Evolutionary conservation across 2,329 filamentous ascomycete genomes (phyloP).

Genomic region (Colletotrichum chrysophilum): DNA sequence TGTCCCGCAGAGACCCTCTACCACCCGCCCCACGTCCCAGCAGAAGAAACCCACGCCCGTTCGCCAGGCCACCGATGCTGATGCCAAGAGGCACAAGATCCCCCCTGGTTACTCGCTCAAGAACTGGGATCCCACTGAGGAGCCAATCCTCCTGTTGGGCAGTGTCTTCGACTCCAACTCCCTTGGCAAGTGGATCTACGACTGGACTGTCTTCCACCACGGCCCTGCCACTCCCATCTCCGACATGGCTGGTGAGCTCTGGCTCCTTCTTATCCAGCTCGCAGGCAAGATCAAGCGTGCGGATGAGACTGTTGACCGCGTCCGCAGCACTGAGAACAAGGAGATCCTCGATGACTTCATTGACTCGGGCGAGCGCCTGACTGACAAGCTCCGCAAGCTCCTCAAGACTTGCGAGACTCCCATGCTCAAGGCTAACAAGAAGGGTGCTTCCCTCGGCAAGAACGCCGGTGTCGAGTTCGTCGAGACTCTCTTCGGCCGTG

Average conservation of each 20-base stretch:
- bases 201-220: slow-evolving; percentile 95
- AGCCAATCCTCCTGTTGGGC: slow-evolving; percentile 91
- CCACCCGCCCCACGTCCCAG: slow-evolving; percentile 52
- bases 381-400: slow-evolving; percentile 81
- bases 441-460: slow-evolving; percentile 80
- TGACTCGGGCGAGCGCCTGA: slow-evolving; percentile 84
- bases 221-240: slow-evolving; percentile 83
- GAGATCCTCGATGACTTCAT: slow-evolving; percentile 92
- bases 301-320: slow-evolving; percentile 75
- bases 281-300: slow-evolving; percentile 93
- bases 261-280: slow-evolving; percentile 92
- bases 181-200: slow-evolving; percentile 98
- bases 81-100: slow-evolving; percentile 73
- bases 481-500: slow-evolving; percentile 91
- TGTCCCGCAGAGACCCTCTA: slow-evolving; percentile 57
- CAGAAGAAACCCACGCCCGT: slow-evolving; percentile 46
- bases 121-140: slow-evolving; percentile 96
- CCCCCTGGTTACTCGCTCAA: slow-evolving; percentile 92
- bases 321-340: slow-evolving; percentile 74
- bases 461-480: slow-evolving; percentile 95
- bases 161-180: slow-evolving; percentile 98
- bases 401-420: slow-evolving; percentile 91
- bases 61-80: slow-evolving; percentile 57
- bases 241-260: slow-evolving; percentile 92
- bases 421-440: slow-evolving; percentile 86